Evolutionary conservation across 1,284 basidiomycete genomes (phyloP), one percentile per base, ranked within the genome.

Genomic region (Puccinia triticina): DNA sequence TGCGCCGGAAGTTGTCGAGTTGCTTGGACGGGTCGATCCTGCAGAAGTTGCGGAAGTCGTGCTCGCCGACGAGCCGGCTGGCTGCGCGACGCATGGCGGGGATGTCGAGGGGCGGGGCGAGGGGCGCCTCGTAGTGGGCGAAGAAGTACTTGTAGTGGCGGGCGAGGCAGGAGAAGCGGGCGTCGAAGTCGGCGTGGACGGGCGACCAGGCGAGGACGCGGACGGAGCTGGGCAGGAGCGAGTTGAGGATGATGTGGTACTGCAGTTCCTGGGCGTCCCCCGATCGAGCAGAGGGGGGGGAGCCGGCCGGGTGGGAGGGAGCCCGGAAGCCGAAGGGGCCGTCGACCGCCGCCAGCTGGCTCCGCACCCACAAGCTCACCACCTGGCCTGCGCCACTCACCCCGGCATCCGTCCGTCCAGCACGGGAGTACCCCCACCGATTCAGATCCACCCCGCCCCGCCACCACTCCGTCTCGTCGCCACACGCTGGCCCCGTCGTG

Each of bases 141-240:
- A 98, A 99, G 87, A 98, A 96, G 88, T 99, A 99, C 87, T 98
- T 98, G 91, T 99, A 99, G 87, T 99, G 96, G 50, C 96, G 89
- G 85, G 91, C 92, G 82, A 88, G 89, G 88, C 96, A 98, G 32
- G 92, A 93, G 88, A 94, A 96, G 1, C 96, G 91, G 1, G 96
- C 92, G 55, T 95, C 95, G 87, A 99, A 99, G 50, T 88, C 87
- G 8, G 90, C 86, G 0, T 90, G 87, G n/a, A 98, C 92, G 14
- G 96, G 94, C 3, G 95, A 95, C 96, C 96, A 99, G 3, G 94
- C 95, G 77, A 96, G 90, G n/a, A 98, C 89, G 32, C 95, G 92
- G 85, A 99, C 95, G 0, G 94, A 93, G 0, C 91, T 89, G 0
- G 96, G 97, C 0, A 99, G 91, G 57, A 97, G 89, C n/a, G 91